Evolutionary conservation across 108 stramenopile species (phyloP).

Genomic region (Tribonema minus): DNA sequence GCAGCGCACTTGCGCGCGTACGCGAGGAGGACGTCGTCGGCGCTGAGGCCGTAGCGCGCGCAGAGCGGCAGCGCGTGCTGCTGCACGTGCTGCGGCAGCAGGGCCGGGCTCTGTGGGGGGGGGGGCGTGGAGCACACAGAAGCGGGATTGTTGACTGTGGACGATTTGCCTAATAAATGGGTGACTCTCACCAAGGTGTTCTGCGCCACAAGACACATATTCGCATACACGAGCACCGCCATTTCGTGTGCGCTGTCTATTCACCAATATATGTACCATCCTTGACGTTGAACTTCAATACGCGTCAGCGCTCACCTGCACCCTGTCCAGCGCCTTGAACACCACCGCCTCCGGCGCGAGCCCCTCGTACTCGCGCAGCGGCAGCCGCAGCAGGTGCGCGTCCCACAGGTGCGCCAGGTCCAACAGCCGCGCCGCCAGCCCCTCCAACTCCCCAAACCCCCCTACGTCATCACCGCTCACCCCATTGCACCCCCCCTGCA

Average conservation of each 20-base stretch:
- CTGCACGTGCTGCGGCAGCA: constrained; percentile 20
- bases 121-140: too few species aligned
- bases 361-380: constrained; percentile 8
- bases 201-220: too few species aligned
- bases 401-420: constrained; percentile 31
- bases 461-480: too few species aligned
- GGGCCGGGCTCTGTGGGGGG: constrained; percentile 7
- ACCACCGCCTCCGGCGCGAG: constrained; percentile 10
- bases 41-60: constrained; percentile 12
- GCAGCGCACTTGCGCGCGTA: constrained; percentile 32
- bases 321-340: constrained; percentile 31
- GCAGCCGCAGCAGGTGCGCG: constrained; percentile 8
- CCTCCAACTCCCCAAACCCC: neutral
- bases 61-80: constrained; percentile 25
- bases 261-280: too few species aligned
- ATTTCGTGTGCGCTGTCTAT: too few species aligned
- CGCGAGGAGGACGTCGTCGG: constrained; percentile 18
- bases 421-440: neutral
- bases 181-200: too few species aligned
- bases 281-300: too few species aligned
- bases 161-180: too few species aligned
- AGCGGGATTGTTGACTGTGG: too few species aligned
- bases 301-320: too few species aligned
- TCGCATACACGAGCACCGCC: too few species aligned
- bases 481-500: neutral